Evolutionary conservation across 2,329 filamentous ascomycete species (phyloP).

Genomic region (Coniochaeta pulveracea): DNA sequence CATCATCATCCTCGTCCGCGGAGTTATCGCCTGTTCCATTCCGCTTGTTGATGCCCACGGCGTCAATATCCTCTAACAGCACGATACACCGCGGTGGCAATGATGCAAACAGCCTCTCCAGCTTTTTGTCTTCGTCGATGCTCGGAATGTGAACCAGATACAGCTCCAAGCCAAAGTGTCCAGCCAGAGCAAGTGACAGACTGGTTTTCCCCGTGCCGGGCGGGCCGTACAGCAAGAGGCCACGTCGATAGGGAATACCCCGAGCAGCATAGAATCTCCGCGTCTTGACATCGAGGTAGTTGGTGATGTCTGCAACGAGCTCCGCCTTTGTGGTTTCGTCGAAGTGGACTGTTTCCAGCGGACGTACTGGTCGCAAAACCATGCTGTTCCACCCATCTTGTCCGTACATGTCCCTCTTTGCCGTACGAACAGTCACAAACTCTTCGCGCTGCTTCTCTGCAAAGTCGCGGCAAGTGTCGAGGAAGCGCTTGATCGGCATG

Average conservation of each 20-base stretch:
- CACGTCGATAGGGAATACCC: constrained; percentile 63
- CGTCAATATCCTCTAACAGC: constrained; percentile 45
- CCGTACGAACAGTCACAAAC: constrained; percentile 23
- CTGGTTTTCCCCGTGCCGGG: constrained; percentile 68
- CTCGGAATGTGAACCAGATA: constrained; percentile 58
- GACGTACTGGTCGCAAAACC: constrained; percentile 20
- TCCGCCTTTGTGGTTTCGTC: constrained; percentile 38
- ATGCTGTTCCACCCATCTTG: constrained; percentile 22
- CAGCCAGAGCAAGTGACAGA: constrained; percentile 63
- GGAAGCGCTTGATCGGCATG: constrained; percentile 31
- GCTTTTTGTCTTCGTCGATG: constrained; percentile 14
- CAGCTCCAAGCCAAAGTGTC: constrained; percentile 60
- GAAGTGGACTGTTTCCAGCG: constrained; percentile 23
- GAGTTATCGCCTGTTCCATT: constrained; percentile 7
- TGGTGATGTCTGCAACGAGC: constrained; percentile 57
- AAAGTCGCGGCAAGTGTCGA: constrained; percentile 35
- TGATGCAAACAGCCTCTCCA: constrained; percentile 20
- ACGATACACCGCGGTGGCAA: constrained; percentile 29
- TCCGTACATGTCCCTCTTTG: constrained; percentile 14
- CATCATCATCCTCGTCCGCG: constrained; percentile 12
- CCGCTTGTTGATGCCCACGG: constrained; percentile 31
- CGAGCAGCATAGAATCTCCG: constrained; percentile 59
- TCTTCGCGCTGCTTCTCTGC: constrained; percentile 22
- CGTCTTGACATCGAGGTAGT: constrained; percentile 47
- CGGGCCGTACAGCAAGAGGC: constrained; percentile 62